Conservation (phyloP, 2,329 filamentous ascomycete genomes). For the Alternaria solani region DNA sequence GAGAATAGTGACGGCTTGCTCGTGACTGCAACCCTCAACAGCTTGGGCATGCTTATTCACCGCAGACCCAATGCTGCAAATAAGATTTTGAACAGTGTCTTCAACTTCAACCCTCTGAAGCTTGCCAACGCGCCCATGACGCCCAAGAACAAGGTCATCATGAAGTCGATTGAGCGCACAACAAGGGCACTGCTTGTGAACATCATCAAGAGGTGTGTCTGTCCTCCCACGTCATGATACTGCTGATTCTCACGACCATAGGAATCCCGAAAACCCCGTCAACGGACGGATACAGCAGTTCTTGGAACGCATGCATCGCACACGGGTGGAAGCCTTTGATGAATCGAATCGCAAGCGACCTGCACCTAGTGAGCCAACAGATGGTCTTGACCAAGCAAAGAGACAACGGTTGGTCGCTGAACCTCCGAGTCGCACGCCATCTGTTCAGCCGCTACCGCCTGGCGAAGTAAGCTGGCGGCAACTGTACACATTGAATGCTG, state of each 20-base stretch:
- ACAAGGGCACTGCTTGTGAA: slow-evolving; percentile 84
- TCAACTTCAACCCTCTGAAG: slow-evolving; percentile 92
- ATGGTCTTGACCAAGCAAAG: slow-evolving; percentile 79
- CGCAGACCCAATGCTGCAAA: slow-evolving; percentile 80
- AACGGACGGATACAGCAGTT: slow-evolving; percentile 84
- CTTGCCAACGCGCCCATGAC: slow-evolving; percentile 80
- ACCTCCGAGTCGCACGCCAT: slow-evolving; percentile 52
- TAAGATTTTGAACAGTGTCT: slow-evolving; percentile 83
- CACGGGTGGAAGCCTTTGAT: slow-evolving; percentile 79
- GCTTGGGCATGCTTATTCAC: slow-evolving; percentile 81
- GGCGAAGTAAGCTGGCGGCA: slow-evolving; percentile 82
- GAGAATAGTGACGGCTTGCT: slow-evolving; percentile 78
- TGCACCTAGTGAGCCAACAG: slow-evolving; percentile 72
- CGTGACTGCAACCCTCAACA: slow-evolving; percentile 91
- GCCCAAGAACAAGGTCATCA: slow-evolving; percentile 78
- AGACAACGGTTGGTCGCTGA: slow-evolving; percentile 73
- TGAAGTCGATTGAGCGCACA: slow-evolving; percentile 95
- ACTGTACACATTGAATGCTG: slow-evolving; percentile 83
- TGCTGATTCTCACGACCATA: slow-evolving; percentile 44
- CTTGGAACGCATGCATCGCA: slow-evolving; percentile 81
- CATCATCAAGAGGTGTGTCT: slow-evolving; percentile 74
- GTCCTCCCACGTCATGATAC: background rate
- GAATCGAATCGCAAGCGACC: slow-evolving; percentile 80
- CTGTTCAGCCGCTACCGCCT: slow-evolving; percentile 74
- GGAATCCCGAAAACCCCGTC: slow-evolving; percentile 81